These are phyloP conservation scores for Exophiala oligosperma DNA, from an alignment of 2,329 filamentous ascomycete species.

Conservation along the genomic window DNA sequence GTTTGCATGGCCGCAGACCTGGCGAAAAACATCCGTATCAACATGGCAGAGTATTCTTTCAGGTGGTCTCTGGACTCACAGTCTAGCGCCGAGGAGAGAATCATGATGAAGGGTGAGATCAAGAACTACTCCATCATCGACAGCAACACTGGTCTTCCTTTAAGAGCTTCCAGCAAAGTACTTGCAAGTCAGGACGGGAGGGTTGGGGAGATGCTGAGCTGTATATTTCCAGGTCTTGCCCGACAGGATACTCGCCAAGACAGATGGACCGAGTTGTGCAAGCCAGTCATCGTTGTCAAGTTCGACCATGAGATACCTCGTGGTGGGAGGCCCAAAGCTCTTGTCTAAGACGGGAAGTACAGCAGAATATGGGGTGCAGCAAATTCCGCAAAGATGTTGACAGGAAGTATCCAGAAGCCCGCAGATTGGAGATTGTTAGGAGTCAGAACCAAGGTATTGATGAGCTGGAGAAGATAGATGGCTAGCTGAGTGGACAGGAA, in stretches of 20 bases:
- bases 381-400: too few relatives aligned
- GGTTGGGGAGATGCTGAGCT: constrained; percentile 6
- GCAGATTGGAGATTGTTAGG: too few relatives aligned
- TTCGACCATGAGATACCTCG: constrained; percentile 8
- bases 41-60: neutral
- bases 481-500: too few relatives aligned
- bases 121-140: constrained; percentile 13
- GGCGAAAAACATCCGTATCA: constrained; percentile 3
- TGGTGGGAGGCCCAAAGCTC: neutral
- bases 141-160: constrained; percentile 1
- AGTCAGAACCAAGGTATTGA: too few relatives aligned
- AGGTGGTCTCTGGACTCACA: neutral
- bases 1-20: neutral
- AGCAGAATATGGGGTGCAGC: too few relatives aligned
- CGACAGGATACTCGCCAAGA: neutral
- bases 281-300: constrained; percentile 9
- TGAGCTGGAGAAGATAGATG: too few relatives aligned
- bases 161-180: neutral
- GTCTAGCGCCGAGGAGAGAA: neutral
- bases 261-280: constrained; percentile 1
- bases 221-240: constrained; percentile 7
- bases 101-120: neutral
- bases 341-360: neutral
- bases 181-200: neutral
- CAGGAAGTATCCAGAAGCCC: too few relatives aligned